Evolutionary conservation across 1,139 yeast genomes (phyloP), one percentile per base, ranked within the genome.

Genomic region (Debaryomyces udenii): DNA sequence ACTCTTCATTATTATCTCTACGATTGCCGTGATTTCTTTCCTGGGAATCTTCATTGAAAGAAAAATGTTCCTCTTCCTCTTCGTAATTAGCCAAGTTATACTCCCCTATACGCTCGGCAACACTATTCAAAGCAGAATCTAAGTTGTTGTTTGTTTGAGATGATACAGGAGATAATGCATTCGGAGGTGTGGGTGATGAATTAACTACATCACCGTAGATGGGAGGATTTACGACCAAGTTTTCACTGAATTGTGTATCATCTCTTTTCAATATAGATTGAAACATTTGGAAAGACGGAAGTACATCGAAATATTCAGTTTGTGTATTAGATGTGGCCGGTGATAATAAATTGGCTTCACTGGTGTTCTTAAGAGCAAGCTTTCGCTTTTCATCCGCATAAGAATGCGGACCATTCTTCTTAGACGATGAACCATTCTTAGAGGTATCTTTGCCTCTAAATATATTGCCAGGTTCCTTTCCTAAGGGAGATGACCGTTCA

Each of bases 251-350:
- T 48, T 74, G 78, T 28, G 53, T 52, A 42, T 70, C 74, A 46
- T 72, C 74, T 41, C 83, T 53, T 43, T 74, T 75, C 44, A 80
- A 65, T 43, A 81, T 68, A 20, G 78, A 70, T 49, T 76, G 81
- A 50, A 76, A 80, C 83, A 81, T 78, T 49, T 80, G 84, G 53
- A 81, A 81, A 1, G 85, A 78, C 1, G 86, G 86, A 34, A 81
- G 57, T 3, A 81, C 72, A 51, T 81, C 85, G 49, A 72, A 73
- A 49, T 70, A 72, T 43, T 71, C 76, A 0, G 76, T 71, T 31
- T 67, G 72, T 2, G 71, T 55, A 28, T 62, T 53, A 1, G 73
- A 60, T 1, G 61, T 44, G 2, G 56, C 48, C 3, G 68, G 47
- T 1, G 63, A 50, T 27, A 64, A 46, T 5, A 61, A 42, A 3